Conservation (phyloP, 2,329 filamentous ascomycete genomes). For the Fusarium neocosmosporiellum region DNA sequence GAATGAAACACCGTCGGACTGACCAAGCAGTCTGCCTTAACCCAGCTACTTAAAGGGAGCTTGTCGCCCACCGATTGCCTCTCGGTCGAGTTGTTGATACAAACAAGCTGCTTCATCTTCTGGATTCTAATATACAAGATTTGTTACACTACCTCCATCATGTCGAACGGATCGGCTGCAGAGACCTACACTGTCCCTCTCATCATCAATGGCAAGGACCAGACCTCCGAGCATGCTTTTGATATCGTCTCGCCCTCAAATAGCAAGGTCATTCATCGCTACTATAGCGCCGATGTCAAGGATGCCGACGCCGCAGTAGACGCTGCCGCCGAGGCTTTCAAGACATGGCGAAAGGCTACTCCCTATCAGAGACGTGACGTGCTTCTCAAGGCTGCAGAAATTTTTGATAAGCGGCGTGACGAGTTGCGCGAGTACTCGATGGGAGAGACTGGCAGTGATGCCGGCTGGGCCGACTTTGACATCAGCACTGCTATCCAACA, state of each 20-base stretch:
- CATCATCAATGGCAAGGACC: slow-evolving; percentile 58
- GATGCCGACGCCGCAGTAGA: slow-evolving; percentile 65
- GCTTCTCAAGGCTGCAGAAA: slow-evolving; percentile 74
- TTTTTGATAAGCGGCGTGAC: slow-evolving; percentile 68
- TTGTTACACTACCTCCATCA: slow-evolving; percentile 18
- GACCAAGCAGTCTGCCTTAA: background rate
- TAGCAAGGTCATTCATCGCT: slow-evolving; percentile 64
- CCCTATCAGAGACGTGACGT: slow-evolving; percentile 73
- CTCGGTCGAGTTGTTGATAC: background rate
- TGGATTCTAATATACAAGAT: background rate
- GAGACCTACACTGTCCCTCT: slow-evolving; percentile 50
- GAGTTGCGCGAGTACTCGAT: slow-evolving; percentile 72
- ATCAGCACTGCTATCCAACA: slow-evolving; percentile 50
- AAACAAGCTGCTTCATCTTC: background rate
- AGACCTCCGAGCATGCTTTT: slow-evolving; percentile 60
- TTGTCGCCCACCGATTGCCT: background rate
- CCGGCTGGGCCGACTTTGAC: slow-evolving; percentile 56
- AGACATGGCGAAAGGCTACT: slow-evolving; percentile 73
- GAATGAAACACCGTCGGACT: background rate
- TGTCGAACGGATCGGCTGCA: slow-evolving; percentile 18
- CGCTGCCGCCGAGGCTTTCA: slow-evolving; percentile 74
- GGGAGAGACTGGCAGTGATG: slow-evolving; percentile 57
- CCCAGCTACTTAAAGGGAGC: slow-evolving; percentile 29
- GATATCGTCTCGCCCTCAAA: slow-evolving; percentile 67
- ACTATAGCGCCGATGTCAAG: slow-evolving; percentile 65